Evolutionary conservation across 805 yeast species (phyloP).

Genomic region (Suhomyces xylopsoci): DNA sequence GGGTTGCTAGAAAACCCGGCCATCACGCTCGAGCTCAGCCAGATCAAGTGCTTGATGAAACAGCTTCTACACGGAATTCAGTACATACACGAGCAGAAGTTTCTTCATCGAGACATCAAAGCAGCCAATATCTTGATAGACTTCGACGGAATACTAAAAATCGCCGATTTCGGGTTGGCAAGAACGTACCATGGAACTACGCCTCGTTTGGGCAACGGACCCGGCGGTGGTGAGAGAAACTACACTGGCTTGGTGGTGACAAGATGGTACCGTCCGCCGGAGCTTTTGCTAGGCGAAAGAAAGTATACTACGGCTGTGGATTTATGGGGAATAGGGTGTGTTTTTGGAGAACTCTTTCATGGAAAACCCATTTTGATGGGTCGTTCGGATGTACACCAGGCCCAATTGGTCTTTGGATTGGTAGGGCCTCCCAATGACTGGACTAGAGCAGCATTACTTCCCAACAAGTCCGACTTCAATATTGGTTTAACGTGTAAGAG

Average conservation of each 20-base stretch:
- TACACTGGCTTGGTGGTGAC: slow-evolving; percentile 80
- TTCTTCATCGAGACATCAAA: slow-evolving; percentile 86
- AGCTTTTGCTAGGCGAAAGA: slow-evolving; percentile 79
- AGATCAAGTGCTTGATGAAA: slow-evolving; percentile 76
- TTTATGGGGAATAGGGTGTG: slow-evolving; percentile 97
- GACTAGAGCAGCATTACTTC: slow-evolving; percentile 60
- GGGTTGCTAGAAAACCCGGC: slow-evolving; percentile 83
- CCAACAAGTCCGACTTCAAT: slow-evolving; percentile 48
- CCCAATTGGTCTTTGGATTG: slow-evolving; percentile 72
- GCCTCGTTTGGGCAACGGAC: slow-evolving; percentile 53
- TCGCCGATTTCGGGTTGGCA: slow-evolving; percentile 96
- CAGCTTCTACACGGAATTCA: slow-evolving; percentile 80
- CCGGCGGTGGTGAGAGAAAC: slow-evolving; percentile 53
- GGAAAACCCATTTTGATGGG: slow-evolving; percentile 85
- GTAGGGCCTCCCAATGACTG: slow-evolving; percentile 77
- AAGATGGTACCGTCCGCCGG: slow-evolving; percentile 97
- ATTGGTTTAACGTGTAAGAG: slow-evolving; percentile 45
- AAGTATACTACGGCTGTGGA: slow-evolving; percentile 92
- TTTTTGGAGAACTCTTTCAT: slow-evolving; percentile 85
- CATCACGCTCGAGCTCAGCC: slow-evolving; percentile 56
- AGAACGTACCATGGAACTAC: slow-evolving; percentile 62
- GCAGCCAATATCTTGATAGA: slow-evolving; percentile 92
- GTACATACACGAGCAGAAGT: slow-evolving; percentile 64
- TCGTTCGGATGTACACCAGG: slow-evolving; percentile 81
- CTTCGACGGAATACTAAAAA: slow-evolving; percentile 70